phyloP scores from a whole-genome alignment of 805 yeast genomes.

The Cyberlindnera samutprakarnensis region DNA sequence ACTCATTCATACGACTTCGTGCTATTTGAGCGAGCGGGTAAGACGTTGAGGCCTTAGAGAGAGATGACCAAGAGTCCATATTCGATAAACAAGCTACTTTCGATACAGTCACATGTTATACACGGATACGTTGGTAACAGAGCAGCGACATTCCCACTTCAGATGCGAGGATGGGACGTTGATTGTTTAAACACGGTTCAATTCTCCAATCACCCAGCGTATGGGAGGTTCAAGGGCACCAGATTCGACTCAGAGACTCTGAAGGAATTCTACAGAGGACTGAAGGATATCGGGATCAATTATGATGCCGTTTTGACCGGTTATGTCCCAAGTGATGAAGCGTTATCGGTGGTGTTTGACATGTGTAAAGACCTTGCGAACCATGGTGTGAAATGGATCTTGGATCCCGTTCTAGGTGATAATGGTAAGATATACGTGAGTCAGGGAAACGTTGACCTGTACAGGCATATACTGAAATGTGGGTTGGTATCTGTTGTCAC shows the following conservation, averaged over 20 bases:
- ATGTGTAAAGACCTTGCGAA: conserved; percentile 26
- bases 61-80: conserved; percentile 1
- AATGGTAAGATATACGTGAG: conserved; percentile 76
- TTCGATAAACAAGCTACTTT: conserved; percentile 24
- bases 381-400: conserved; percentile 42
- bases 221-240: conserved; percentile 58
- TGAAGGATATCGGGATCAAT: conserved; percentile 36
- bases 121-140: conserved; percentile 95
- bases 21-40: too few relatives aligned
- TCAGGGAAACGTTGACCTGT: conserved; percentile 44
- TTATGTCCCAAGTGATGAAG: conserved; percentile 59
- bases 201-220: conserved; percentile 90
- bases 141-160: conserved; percentile 87
- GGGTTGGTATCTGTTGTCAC: conserved; percentile 46
- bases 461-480: conserved; percentile 36
- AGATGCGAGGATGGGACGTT: conserved; percentile 85
- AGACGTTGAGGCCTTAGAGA: too few relatives aligned
- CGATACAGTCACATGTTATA: conserved; percentile 84
- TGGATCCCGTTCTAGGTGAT: conserved; percentile 94
- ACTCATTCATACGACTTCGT: too few relatives aligned
- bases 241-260: conserved; percentile 40
- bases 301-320: conserved; percentile 76
- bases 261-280: conserved; percentile 44
- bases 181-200: conserved; percentile 85
- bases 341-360: conserved; percentile 41